These are phyloP conservation scores for Pichia sp. DNA, from an alignment of 1,139 yeast genomes.

Conservation along the genomic window DNA sequence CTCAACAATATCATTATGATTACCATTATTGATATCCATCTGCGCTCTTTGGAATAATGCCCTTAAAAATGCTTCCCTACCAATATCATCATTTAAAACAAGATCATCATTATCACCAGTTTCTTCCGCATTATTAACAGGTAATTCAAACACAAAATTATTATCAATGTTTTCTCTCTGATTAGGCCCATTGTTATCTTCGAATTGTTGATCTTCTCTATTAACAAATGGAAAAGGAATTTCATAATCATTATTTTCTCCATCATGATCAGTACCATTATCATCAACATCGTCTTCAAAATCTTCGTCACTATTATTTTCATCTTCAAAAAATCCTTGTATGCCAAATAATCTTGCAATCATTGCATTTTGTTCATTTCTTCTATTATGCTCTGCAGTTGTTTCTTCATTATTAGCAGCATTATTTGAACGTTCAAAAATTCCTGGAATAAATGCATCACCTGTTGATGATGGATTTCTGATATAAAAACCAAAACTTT, in stretches of 20 bases:
- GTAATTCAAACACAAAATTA: background rate
- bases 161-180: background rate
- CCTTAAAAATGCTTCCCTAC: background rate
- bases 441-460: constrained; percentile 10
- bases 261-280: constrained; percentile 10
- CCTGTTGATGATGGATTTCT: background rate
- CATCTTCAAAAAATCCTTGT: background rate
- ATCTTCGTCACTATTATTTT: background rate
- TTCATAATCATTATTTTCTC: background rate
- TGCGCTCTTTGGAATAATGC: constrained; percentile 1
- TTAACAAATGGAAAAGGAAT: background rate
- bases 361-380: background rate
- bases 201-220: background rate
- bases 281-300: constrained; percentile 2
- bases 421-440: constrained; percentile 3
- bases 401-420: background rate
- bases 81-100: background rate
- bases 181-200: background rate
- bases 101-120: background rate
- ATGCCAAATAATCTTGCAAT: background rate
- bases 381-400: background rate
- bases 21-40: background rate
- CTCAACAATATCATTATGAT: background rate
- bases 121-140: background rate
- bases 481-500: background rate